Conservation (phyloP, 192 early-diverging fungal species). For the Irineochytrium annulatum region DNA sequence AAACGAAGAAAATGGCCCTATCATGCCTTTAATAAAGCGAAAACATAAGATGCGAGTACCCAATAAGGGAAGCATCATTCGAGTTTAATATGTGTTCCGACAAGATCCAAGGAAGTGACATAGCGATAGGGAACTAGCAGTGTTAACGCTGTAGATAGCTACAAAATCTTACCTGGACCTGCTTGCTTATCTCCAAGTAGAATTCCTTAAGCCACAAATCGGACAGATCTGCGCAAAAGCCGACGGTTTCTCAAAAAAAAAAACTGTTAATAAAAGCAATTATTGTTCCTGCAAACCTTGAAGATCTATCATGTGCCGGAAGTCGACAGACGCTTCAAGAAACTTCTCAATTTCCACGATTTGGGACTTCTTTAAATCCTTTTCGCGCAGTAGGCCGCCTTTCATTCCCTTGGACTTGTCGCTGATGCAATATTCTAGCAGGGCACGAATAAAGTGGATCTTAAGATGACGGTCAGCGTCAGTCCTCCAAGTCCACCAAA, state of each 20-base stretch:
- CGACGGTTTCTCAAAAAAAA: conserved; percentile 24
- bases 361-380: conserved; percentile 48
- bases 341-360: conserved; percentile 39
- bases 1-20: conserved; percentile 36
- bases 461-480: too few species aligned
- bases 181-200: conserved; percentile 46
- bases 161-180: conserved; percentile 38
- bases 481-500: too few species aligned
- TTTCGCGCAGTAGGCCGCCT: conserved; percentile 46
- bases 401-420: conserved; percentile 49
- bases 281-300: conserved; percentile 11
- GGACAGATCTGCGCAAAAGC: conserved; percentile 29
- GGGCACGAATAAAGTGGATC: conserved; percentile 30
- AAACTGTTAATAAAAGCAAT: conserved; percentile 1
- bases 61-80: conserved; percentile 29
- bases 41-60: conserved; percentile 21
- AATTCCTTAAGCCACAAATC: conserved; percentile 58
- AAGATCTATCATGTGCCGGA: conserved; percentile 35
- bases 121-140: conserved; percentile 47
- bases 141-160: neutral
- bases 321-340: conserved; percentile 17
- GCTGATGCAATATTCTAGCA: conserved; percentile 33
- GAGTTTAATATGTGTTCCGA: conserved; percentile 41
- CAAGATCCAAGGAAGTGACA: conserved; percentile 55
- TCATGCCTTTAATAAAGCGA: conserved; percentile 2